These are phyloP conservation scores for Phlebopus sp. DNA, from an alignment of 1,284 basidiomycete genomes.

Conservation along the genomic window DNA sequence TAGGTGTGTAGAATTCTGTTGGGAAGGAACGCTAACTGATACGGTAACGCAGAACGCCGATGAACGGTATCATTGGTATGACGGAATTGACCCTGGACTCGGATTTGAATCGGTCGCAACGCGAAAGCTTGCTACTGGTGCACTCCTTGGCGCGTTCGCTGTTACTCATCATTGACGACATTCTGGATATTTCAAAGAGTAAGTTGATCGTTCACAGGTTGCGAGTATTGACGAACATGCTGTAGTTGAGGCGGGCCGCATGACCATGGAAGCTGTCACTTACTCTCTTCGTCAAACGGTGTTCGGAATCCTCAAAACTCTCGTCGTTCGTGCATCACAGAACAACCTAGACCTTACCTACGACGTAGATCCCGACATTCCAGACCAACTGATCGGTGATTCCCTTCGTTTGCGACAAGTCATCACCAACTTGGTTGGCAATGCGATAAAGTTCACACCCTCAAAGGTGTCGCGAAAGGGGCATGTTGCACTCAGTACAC, in stretches of 20 bases:
- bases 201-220: conserved; percentile 31
- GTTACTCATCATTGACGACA: conserved; percentile 96
- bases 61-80: conserved; percentile 99
- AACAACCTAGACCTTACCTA: conserved; percentile 97
- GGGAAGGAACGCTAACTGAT: conserved; percentile 12
- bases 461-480: conserved; percentile 77
- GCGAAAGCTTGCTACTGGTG: conserved; percentile 95
- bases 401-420: conserved; percentile 91
- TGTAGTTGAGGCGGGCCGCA: conserved; percentile 95
- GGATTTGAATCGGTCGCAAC: conserved; percentile 83
- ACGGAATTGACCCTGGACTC: conserved; percentile 96
- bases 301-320: conserved; percentile 96
- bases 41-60: conserved; percentile 70
- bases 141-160: conserved; percentile 93
- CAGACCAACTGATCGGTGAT: conserved; percentile 96
- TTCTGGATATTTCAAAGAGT: conserved; percentile 98
- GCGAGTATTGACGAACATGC: conserved; percentile 8
- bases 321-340: conserved; percentile 97
- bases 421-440: conserved; percentile 93
- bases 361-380: conserved; percentile 94
- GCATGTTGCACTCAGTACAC: conserved; percentile 87
- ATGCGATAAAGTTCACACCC: conserved; percentile 95
- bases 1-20: conserved; percentile 49
- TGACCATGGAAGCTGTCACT: conserved; percentile 99
- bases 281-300: conserved; percentile 98